A percentile compares a stretch with the other conserved stretches of the same genome.
Conservation (phyloP, 1,284 basidiomycete species). For the Sanguinoderma infundibulare region DNA sequence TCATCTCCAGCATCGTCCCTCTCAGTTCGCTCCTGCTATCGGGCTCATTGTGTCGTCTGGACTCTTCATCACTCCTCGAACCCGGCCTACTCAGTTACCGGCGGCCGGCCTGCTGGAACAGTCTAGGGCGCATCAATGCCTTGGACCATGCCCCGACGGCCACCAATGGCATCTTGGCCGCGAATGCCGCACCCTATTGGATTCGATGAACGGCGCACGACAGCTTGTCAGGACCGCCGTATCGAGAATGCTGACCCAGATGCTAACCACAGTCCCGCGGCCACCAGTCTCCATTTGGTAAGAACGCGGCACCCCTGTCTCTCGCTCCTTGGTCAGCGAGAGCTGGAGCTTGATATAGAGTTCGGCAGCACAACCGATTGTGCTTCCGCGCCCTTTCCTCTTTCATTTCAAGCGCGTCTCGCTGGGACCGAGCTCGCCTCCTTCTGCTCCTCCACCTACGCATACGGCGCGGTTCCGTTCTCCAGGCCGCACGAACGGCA, state of each 20-base stretch:
- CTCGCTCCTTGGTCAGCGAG: background rate
- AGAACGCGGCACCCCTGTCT: background rate
- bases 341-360: background rate
- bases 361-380: background rate
- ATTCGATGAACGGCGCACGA: background rate
- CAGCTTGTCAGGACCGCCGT: background rate
- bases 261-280: background rate
- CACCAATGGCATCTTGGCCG: too few species aligned
- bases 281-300: background rate
- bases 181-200: background rate
- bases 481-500: background rate
- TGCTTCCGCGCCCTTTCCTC: background rate
- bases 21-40: background rate
- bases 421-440: background rate
- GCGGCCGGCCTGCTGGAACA: background rate
- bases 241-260: background rate
- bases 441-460: constrained; percentile 2
- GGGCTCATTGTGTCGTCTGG: background rate
- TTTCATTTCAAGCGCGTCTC: background rate
- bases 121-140: background rate
- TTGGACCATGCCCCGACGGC: background rate
- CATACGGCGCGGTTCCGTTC: background rate
- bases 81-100: background rate
- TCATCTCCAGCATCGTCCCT: background rate
- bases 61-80: background rate